Conservation (phyloP, 768 basidiomycete species). For the Boletus edulis region DNA sequence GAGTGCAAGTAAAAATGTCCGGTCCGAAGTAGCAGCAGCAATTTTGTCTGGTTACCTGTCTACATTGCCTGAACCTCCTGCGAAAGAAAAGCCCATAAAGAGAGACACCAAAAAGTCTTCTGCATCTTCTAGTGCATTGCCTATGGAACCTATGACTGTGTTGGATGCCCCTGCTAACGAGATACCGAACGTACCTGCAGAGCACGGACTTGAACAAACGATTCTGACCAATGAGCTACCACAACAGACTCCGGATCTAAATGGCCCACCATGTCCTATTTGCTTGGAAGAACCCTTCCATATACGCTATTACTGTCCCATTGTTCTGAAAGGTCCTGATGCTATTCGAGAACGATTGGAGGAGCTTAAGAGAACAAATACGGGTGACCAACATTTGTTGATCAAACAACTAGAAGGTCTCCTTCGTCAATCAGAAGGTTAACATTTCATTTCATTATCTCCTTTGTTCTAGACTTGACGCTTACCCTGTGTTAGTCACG, state of each 20-base stretch:
- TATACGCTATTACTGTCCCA: conserved; percentile 47
- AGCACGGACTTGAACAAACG: not conserved
- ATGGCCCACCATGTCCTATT: conserved; percentile 37
- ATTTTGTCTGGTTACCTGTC: conserved; percentile 11
- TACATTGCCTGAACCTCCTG: conserved; percentile 4
- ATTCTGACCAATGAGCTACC: not conserved
- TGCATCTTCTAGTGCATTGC: not conserved
- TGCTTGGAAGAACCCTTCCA: conserved; percentile 47
- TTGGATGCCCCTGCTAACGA: not conserved
- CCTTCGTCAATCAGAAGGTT: conserved; percentile 30
- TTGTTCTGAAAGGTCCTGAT: conserved; percentile 41
- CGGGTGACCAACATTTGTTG: conserved; percentile 24
- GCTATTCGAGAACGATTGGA: conserved; percentile 45
- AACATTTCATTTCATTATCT: conserved; percentile 3
- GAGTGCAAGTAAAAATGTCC: conserved; percentile 14
- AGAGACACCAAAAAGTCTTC: conserved; percentile 7
- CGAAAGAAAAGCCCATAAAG: conserved; percentile 6
- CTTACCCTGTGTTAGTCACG: conserved; percentile 4
- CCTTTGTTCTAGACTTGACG: conserved; percentile 5
- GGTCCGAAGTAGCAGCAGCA: conserved; percentile 17
- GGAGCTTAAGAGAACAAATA: conserved; percentile 35
- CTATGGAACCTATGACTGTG: not conserved
- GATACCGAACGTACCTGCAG: not conserved
- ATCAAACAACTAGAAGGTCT: conserved; percentile 42
- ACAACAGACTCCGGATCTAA: not conserved